phyloP scores from a whole-genome alignment of 2,329 filamentous ascomycete genomes.

The Monosporascus ibericus region DNA sequence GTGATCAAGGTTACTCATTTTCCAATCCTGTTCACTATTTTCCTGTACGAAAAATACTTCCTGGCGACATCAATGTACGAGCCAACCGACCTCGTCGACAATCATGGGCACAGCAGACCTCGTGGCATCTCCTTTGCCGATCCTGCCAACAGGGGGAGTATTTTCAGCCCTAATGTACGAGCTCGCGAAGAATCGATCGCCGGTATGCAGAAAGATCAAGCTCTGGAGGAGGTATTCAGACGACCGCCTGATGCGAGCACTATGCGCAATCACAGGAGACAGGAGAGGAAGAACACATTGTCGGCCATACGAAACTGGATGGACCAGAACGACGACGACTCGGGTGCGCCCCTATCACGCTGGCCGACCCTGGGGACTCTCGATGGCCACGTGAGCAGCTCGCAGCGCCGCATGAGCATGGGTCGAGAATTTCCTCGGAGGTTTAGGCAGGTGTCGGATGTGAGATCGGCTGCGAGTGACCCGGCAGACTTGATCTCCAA shows the following conservation, averaged over 20 bases:
- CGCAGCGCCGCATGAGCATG: constrained; percentile 48
- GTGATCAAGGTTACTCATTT: constrained; percentile 90
- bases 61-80: constrained; percentile 72
- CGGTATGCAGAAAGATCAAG: constrained; percentile 83
- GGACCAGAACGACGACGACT: constrained; percentile 57
- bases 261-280: constrained; percentile 52
- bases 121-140: constrained; percentile 53
- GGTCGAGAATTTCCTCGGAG: constrained; percentile 41
- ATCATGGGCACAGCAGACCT: constrained; percentile 46
- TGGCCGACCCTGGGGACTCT: constrained; percentile 45
- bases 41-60: constrained; percentile 76
- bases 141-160: constrained; percentile 46
- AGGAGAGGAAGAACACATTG: constrained; percentile 66
- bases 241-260: constrained; percentile 60
- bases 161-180: constrained; percentile 69
- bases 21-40: constrained; percentile 81
- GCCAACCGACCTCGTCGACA: constrained; percentile 79
- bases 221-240: constrained; percentile 86
- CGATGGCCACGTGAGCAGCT: constrained; percentile 40
- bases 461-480: constrained; percentile 56
- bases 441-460: constrained; percentile 46
- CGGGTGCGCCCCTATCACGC: constrained; percentile 37
- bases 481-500: constrained; percentile 56
- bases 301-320: constrained; percentile 89
- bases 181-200: constrained; percentile 81